Percentiles rank a stretch among this genome's conserved stretches.
phyloP scores from a whole-genome alignment of 2,329 filamentous ascomycete species.

The Sporothrix pseudoabietina region DNA sequence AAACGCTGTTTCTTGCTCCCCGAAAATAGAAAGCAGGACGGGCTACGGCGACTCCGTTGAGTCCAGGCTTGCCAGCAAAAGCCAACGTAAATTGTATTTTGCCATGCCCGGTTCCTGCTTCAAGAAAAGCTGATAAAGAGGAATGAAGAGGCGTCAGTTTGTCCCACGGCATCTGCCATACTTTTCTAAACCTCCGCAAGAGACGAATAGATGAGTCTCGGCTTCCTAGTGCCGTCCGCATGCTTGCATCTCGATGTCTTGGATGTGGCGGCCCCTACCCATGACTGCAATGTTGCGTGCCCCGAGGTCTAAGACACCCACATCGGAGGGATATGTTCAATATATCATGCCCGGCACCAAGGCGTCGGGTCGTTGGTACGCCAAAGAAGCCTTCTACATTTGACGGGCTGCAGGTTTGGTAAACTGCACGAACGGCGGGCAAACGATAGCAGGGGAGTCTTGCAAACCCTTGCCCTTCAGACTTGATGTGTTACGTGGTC shows the following conservation, averaged over 20 bases:
- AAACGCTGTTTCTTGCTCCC: too few relatives aligned
- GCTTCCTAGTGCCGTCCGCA: background rate
- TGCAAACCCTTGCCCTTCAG: background rate
- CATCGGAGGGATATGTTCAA: background rate
- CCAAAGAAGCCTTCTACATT: background rate
- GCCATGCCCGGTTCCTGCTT: background rate
- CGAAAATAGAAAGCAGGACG: background rate
- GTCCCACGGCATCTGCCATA: background rate
- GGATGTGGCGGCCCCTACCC: constrained; percentile 11
- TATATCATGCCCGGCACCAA: constrained; percentile 15
- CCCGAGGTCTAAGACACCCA: background rate
- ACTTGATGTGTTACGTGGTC: background rate
- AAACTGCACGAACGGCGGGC: background rate
- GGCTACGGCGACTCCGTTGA: background rate
- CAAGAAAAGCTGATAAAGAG: background rate
- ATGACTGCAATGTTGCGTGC: constrained; percentile 6
- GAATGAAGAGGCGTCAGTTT: background rate
- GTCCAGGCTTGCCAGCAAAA: background rate
- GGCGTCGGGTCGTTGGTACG: constrained; percentile 13
- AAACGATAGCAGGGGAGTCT: background rate
- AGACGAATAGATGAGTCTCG: background rate
- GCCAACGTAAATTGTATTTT: too few relatives aligned
- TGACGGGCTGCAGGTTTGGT: background rate
- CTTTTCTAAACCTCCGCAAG: background rate
- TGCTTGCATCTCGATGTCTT: constrained; percentile 13